Evolutionary conservation across 2,329 filamentous ascomycete genomes (phyloP).

Genomic region (Cercospora sp.): DNA sequence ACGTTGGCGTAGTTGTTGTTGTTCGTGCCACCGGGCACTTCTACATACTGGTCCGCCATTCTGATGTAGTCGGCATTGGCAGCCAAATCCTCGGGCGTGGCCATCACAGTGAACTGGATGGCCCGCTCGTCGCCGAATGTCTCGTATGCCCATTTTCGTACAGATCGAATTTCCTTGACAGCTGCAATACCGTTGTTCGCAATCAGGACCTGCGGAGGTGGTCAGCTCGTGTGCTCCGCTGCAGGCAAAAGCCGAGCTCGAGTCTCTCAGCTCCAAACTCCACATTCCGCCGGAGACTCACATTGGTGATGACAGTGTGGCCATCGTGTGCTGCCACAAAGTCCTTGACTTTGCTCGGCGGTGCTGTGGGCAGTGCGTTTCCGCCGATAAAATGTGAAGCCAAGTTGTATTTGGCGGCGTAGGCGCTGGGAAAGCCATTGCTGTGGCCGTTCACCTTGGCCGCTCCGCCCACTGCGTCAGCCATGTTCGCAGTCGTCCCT

Average conservation of each 20-base stretch:
- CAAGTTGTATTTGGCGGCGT: constrained; percentile 77
- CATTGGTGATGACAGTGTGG: constrained; percentile 97
- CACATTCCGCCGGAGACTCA: constrained; percentile 52
- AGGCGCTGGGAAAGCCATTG: constrained; percentile 62
- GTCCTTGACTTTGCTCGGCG: constrained; percentile 87
- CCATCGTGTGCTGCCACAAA: constrained; percentile 88
- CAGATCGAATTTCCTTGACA: constrained; percentile 98
- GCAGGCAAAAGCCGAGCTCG: constrained; percentile 1
- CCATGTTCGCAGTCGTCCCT: constrained; percentile 41
- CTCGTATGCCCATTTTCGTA: constrained; percentile 99
- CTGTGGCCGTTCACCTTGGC: constrained; percentile 39
- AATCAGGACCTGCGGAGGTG: constrained; percentile 74
- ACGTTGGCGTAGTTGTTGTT: constrained; percentile 99
- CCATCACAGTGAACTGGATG: constrained; percentile 99
- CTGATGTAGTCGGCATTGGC: constrained; percentile 99
- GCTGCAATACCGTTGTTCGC: constrained; percentile 99
- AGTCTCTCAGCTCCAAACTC: neutral
- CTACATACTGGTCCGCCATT: constrained; percentile 99
- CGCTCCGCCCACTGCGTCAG: constrained; percentile 45
- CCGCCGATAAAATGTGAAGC: constrained; percentile 96
- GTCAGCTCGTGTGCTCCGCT: constrained; percentile 19
- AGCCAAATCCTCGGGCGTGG: constrained; percentile 93
- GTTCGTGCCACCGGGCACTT: constrained; percentile 97
- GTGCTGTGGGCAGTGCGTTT: constrained; percentile 78
- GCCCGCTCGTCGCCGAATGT: constrained; percentile 97